phyloP scores from a whole-genome alignment of 169 alveolate species.

The Plasmodium cynomolgi region DNA sequence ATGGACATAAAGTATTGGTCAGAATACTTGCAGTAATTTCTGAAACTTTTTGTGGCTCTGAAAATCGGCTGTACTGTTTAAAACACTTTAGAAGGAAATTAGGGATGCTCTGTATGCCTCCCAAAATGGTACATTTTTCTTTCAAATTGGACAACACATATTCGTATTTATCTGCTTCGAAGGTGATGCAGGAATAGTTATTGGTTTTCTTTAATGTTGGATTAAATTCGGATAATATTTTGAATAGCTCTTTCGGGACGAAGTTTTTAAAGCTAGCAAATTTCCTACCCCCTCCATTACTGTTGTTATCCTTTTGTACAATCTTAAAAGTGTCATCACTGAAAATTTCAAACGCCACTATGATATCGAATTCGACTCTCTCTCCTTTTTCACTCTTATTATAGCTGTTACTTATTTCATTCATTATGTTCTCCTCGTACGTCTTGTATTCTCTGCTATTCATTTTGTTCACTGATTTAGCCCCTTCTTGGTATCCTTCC shows the following conservation, averaged over 20 bases:
- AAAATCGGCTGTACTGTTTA: slow-evolving; percentile 71
- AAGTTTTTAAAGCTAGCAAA: slow-evolving; percentile 44
- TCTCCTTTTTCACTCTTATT: slow-evolving; percentile 23
- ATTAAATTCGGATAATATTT: slow-evolving; percentile 50
- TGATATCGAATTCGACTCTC: slow-evolving; percentile 37
- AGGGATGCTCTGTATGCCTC: slow-evolving; percentile 81
- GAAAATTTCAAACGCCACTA: slow-evolving; percentile 69
- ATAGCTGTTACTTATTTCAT: slow-evolving; percentile 23
- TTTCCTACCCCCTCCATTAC: slow-evolving; percentile 16
- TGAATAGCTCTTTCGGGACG: slow-evolving; percentile 60
- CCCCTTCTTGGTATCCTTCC: neutral
- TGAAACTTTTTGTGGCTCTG: slow-evolving; percentile 74
- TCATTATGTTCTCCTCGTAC: slow-evolving; percentile 27
- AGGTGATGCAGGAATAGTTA: slow-evolving; percentile 68
- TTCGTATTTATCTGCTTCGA: slow-evolving; percentile 78
- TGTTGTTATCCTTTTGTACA: slow-evolving; percentile 67
- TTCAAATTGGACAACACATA: slow-evolving; percentile 73
- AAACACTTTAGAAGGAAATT: slow-evolving; percentile 80
- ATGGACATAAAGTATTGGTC: slow-evolving; percentile 70
- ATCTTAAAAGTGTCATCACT: slow-evolving; percentile 43
- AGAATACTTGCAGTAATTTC: slow-evolving; percentile 76
- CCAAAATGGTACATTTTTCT: slow-evolving; percentile 71
- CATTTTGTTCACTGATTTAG: slow-evolving; percentile 20
- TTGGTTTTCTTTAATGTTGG: slow-evolving; percentile 37
- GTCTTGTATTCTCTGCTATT: slow-evolving; percentile 35